A percentile compares a stretch with the other conserved stretches of the same genome.
These are phyloP conservation scores for Aureobasidium namibiae DNA, from an alignment of 2,329 filamentous ascomycete species.

Conservation along the genomic window DNA sequence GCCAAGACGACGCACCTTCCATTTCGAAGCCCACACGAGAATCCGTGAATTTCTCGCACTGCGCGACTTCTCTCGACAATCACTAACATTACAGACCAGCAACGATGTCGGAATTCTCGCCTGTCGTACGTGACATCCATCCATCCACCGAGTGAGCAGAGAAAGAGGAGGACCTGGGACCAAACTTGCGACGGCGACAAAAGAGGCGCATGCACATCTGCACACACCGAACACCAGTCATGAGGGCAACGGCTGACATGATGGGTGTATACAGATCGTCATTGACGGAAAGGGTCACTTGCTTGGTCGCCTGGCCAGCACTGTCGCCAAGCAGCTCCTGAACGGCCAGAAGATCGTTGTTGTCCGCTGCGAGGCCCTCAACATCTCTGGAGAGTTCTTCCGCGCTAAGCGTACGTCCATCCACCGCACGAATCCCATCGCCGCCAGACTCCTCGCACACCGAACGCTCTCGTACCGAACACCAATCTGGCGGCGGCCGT, in stretches of 20 bases:
- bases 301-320: conserved; percentile 95
- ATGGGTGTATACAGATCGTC: conserved; percentile 59
- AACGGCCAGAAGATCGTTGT: conserved; percentile 99
- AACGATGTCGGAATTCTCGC: conserved; percentile 57
- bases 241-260: conserved; percentile 13
- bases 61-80: neutral
- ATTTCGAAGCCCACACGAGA: neutral
- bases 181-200: neutral
- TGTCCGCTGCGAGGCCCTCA: conserved; percentile 96
- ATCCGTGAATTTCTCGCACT: neutral
- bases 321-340: conserved; percentile 97
- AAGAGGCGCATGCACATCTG: neutral
- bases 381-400: conserved; percentile 99
- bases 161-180: conserved; percentile 3
- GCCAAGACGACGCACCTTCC: conserved; percentile 1
- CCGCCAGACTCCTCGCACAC: neutral
- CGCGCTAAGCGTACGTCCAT: conserved; percentile 92
- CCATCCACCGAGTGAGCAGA: neutral
- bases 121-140: conserved; percentile 47
- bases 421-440: conserved; percentile 8
- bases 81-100: conserved; percentile 17
- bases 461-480: neutral
- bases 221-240: conserved; percentile 3
- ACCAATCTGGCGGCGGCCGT: neutral
- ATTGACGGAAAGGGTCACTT: conserved; percentile 99